Percentiles rank a stretch among this genome's conserved stretches.
Conservation (phyloP, 495 filamentous ascomycete genomes). For the Neurospora sp. region DNA sequence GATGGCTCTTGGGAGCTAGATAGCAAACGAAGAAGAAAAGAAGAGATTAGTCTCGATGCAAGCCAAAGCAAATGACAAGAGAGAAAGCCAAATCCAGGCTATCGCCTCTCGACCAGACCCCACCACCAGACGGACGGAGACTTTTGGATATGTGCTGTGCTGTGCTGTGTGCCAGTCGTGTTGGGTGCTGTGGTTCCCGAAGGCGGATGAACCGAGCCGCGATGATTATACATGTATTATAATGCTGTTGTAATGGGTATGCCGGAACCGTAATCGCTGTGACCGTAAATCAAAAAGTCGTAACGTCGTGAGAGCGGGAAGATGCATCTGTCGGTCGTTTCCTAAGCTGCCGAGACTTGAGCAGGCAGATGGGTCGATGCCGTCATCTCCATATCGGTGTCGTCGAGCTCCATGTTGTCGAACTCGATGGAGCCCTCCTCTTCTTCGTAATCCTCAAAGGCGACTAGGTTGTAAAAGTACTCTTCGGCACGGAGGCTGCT, state of each 20-base stretch:
- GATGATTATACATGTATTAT: not conserved
- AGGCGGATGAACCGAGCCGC: not conserved
- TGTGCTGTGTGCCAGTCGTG: not conserved
- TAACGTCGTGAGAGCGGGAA: not conserved
- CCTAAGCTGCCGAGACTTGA: not conserved
- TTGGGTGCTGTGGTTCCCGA: not conserved
- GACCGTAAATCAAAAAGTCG: not conserved
- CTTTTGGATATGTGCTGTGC: not conserved
- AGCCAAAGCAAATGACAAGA: conserved; percentile 3
- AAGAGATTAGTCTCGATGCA: not conserved
- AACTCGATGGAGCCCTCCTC: not conserved
- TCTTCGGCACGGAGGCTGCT: not conserved
- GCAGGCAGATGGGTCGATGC: not conserved
- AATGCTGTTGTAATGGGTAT: not conserved
- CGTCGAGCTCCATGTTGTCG: not conserved
- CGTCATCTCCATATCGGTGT: not conserved
- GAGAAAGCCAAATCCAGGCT: not conserved
- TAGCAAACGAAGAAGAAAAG: conserved; percentile 17
- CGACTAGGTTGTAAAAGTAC: conserved; percentile 5
- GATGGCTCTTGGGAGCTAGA: conserved; percentile 76
- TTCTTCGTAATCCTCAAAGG: conserved; percentile 5
- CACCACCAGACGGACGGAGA: not conserved
- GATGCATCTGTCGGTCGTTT: not conserved
- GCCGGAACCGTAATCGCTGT: not conserved
- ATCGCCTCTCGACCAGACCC: not conserved